Conservation (phyloP, 805 yeast genomes). For the Wickerhamomyces mucosus region DNA sequence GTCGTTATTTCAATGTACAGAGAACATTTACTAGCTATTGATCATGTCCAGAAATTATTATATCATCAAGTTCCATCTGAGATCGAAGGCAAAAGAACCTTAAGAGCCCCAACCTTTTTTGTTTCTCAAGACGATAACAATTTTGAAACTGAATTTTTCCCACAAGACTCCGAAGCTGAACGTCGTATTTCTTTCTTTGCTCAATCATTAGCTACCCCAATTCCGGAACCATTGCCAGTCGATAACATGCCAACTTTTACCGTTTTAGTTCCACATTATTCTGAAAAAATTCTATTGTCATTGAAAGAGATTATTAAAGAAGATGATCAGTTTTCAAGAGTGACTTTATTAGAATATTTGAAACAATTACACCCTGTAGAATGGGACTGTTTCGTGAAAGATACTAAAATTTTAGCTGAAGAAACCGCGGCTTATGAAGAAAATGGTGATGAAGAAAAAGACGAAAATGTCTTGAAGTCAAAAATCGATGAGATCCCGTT, state of each 20-base stretch:
- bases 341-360: constrained; percentile 86
- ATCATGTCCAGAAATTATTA: constrained; percentile 93
- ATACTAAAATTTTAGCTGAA: constrained; percentile 90
- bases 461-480: constrained; percentile 63
- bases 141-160: constrained; percentile 95
- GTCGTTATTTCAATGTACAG: constrained; percentile 99
- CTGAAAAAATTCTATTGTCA: constrained; percentile 90
- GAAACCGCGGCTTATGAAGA: constrained; percentile 73
- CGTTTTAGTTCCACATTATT: constrained; percentile 90
- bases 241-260: constrained; percentile 99
- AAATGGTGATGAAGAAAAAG: constrained; percentile 36
- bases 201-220: constrained; percentile 96
- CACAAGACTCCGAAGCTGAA: constrained; percentile 95
- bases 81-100: constrained; percentile 95
- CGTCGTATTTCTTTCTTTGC: constrained; percentile 99
- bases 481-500: constrained; percentile 90
- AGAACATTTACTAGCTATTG: constrained; percentile 96
- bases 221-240: constrained; percentile 97
- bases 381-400: constrained; percentile 97
- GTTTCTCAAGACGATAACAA: constrained; percentile 93
- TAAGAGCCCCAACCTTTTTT: constrained; percentile 98
- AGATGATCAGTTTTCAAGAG: constrained; percentile 94
- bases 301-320: constrained; percentile 93
- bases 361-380: constrained; percentile 94
- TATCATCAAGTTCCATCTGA: constrained; percentile 99